These are phyloP conservation scores for Streptanthus diversifolius DNA, from an alignment of 345 rosid genomes.

Conservation along the genomic window DNA sequence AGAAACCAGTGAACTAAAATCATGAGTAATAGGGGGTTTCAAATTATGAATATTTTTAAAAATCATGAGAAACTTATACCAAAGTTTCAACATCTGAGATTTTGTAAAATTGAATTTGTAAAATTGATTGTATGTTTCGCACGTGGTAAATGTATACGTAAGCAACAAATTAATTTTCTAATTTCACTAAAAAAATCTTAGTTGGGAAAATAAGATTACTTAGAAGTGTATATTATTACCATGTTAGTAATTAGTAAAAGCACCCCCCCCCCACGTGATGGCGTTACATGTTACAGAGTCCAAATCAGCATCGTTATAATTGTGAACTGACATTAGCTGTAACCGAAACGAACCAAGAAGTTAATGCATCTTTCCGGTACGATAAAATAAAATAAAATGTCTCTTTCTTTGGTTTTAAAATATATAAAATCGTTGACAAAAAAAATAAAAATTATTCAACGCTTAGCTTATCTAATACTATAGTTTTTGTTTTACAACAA, in stretches of 20 bases:
- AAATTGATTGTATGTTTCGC: not conserved
- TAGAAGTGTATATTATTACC: not conserved
- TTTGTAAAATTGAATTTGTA: too few species aligned
- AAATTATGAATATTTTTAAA: too few species aligned
- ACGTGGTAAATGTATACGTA: not conserved
- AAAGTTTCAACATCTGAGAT: too few species aligned
- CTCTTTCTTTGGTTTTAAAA: not conserved
- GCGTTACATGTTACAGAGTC: conserved; percentile 25
- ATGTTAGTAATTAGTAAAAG: not conserved
- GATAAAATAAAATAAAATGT: not conserved
- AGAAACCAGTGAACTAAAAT: not conserved
- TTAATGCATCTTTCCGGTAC: not conserved
- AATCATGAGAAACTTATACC: too few species aligned
- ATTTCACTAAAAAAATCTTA: not conserved
- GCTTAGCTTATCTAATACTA: not conserved
- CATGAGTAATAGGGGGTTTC: too few species aligned
- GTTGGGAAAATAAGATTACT: not conserved
- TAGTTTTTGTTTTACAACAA: not conserved
- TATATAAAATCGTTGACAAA: not conserved
- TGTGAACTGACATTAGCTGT: conserved; percentile 23
- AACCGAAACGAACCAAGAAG: conserved; percentile 15
- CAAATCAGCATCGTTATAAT: conserved; percentile 27
- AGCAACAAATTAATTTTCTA: not conserved
- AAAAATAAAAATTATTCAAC: too few species aligned
- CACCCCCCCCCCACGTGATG: conserved; percentile 9